Percentiles rank a stretch among this genome's conserved stretches.
Evolutionary conservation across 345 rosid species (phyloP).

Genomic region (Eucalyptus marginata): DNA sequence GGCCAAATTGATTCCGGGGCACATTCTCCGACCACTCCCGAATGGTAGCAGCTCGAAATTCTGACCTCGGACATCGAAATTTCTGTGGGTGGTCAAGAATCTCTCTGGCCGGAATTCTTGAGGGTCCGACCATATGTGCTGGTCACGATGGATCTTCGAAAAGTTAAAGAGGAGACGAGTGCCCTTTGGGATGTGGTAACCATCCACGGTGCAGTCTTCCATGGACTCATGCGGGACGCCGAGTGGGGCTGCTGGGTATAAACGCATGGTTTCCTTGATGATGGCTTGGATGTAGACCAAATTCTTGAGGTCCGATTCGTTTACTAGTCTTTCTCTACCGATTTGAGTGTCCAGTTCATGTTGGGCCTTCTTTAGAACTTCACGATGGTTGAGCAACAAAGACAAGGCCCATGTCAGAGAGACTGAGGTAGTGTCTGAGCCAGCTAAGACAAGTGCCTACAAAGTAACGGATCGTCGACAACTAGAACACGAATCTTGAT

Average conservation of each 20-base stretch:
- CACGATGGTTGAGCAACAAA: conserved; percentile 20
- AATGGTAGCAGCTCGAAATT: conserved; percentile 23
- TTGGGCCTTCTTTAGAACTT: conserved; percentile 13
- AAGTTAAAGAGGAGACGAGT: conserved; percentile 12
- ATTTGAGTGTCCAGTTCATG: conserved; percentile 21
- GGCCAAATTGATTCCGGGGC: conserved; percentile 22
- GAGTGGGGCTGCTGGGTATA: conserved; percentile 20
- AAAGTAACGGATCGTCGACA: neutral
- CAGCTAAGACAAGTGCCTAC: conserved; percentile 26
- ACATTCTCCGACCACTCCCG: conserved; percentile 21
- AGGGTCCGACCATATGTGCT: conserved; percentile 15
- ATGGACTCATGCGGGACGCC: conserved; percentile 15
- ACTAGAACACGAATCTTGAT: neutral
- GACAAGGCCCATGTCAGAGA: conserved; percentile 34
- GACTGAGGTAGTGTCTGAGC: conserved; percentile 18
- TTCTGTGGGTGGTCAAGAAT: conserved; percentile 13
- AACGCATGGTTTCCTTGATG: conserved; percentile 25
- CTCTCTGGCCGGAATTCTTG: conserved; percentile 19
- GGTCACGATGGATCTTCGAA: conserved; percentile 20
- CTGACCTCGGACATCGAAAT: conserved; percentile 15
- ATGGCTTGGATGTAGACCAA: conserved; percentile 20
- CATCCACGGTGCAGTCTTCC: conserved; percentile 17
- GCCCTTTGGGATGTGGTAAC: conserved; percentile 17
- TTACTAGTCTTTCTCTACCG: conserved; percentile 12
- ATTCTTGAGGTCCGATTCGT: conserved; percentile 12